phyloP scores from a whole-genome alignment of 2,329 filamentous ascomycete species.

The Monosporascus cannonballus region DNA sequence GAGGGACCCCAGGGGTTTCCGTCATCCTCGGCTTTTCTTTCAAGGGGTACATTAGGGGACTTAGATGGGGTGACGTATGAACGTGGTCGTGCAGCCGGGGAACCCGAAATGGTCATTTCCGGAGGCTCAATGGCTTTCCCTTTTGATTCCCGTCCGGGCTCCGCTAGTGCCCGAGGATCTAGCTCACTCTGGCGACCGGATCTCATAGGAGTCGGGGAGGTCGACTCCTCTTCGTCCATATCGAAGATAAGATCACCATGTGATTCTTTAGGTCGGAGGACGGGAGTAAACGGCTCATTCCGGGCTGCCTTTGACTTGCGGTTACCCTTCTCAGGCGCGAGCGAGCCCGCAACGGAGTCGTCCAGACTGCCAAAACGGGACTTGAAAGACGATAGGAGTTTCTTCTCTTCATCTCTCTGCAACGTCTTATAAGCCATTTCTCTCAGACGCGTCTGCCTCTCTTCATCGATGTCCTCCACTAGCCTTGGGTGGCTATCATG shows the following conservation, averaged over 20 bases:
- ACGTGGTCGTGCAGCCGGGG: constrained; percentile 5
- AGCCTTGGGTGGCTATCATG: constrained; percentile 60
- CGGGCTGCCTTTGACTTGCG: constrained; percentile 38
- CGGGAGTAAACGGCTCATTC: constrained; percentile 59
- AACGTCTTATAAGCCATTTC: constrained; percentile 65
- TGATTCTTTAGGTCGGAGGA: constrained; percentile 62
- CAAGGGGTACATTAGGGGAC: constrained; percentile 4
- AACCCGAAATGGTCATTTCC: constrained; percentile 6
- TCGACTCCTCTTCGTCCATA: constrained; percentile 73
- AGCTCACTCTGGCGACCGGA: constrained; percentile 16
- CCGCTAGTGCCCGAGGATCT: constrained; percentile 25
- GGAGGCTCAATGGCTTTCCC: constrained; percentile 26
- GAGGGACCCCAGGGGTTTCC: constrained; percentile 44
- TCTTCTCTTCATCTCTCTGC: constrained; percentile 60
- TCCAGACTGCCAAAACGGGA: constrained; percentile 59
- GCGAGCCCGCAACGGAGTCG: constrained; percentile 41
- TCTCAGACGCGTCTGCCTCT: constrained; percentile 63
- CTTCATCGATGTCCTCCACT: constrained; percentile 60
- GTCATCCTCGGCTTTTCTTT: constrained; percentile 13
- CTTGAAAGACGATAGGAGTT: constrained; percentile 54
- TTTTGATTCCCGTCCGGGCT: constrained; percentile 33
- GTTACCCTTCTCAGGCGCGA: constrained; percentile 38
- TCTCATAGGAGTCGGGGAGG: constrained; percentile 20
- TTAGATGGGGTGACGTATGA: constrained; percentile 4
- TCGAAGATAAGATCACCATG: constrained; percentile 79